Base-by-base conservation (phyloP, 169 alveolate species). In the Plasmodium vinckei region DNA sequence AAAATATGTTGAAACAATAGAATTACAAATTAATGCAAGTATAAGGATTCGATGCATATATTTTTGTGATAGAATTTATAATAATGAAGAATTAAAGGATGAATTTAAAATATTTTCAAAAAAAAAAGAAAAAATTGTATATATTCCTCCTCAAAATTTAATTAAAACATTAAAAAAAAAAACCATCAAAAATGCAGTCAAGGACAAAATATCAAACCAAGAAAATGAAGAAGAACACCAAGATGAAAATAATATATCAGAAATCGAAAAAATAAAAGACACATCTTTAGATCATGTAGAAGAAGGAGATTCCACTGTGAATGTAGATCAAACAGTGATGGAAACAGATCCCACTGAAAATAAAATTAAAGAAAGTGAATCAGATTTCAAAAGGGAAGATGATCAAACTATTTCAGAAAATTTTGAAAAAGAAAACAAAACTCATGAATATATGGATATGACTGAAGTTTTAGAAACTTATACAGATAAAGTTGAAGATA, bases 21-120 rank as follows among this genome's bases (percentile, higher is more conserved):
- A 98, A 61, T 97, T 98, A 27, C 98, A 98, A 92, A 96, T 98
- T 47, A 99, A 98, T 87, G 99, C 99, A 17, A 98, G 98, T 94
- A 97, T 99, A 94, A 95, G 99, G 65, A 94, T 96, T 54, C 95
- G 99, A 87, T 95, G 99, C 93, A 96, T 98, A 57, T 98, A 97
- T 92, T 98, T 98, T 98, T 95, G 98, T 47, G 99, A 98, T 92
- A 94, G 98, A 65, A 93, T 97, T 47, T 96, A 97, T 91, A 95
- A 96, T 21, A 96, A 94, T 79, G 97, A 94, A 51, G 97, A 94
- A 70, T 84, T 94, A 9, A 97, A 87, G 17, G 90, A 82, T 4
- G 90, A 82, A 39, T 82, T 67, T n/a, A 82, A 82, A 82, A 68
- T 82, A 12, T 82, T 67, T 44, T 65, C 27, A 5, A 69, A 82